phyloP scores from a whole-genome alignment of 2,329 filamentous ascomycete genomes.

The Fusarium pseudonygamai region DNA sequence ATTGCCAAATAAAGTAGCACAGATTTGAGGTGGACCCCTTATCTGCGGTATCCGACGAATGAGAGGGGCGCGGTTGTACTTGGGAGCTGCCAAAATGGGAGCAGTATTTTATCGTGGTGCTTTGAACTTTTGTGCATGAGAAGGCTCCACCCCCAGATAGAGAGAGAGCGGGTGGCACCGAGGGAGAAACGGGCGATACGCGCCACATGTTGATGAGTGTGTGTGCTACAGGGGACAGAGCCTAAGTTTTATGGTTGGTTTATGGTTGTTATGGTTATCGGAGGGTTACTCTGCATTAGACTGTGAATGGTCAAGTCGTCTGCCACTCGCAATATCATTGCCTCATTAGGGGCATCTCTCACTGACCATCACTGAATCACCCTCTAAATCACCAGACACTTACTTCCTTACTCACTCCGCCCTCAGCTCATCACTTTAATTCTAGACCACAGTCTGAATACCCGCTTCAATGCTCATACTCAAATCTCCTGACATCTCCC shows the following conservation, averaged over 20 bases:
- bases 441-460: not conserved
- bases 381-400: not conserved
- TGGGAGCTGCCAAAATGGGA: conserved; percentile 27
- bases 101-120: not conserved
- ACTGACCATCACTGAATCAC: not conserved
- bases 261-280: not conserved
- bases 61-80: not conserved
- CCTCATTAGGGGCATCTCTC: not conserved
- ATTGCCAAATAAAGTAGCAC: not conserved
- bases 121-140: conserved; percentile 24
- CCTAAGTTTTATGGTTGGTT: not conserved
- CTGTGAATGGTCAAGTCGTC: not conserved
- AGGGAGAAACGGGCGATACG: conserved; percentile 15
- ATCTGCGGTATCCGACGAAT: not conserved
- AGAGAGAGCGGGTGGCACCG: conserved; percentile 30
- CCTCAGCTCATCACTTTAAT: no score
- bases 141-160: conserved; percentile 29
- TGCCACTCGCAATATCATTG: not conserved
- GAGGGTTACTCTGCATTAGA: conserved; percentile 5
- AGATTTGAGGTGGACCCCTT: conserved; percentile 9
- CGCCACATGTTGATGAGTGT: not conserved
- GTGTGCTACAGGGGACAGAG: not conserved
- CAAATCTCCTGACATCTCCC: not conserved
- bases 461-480: not conserved
- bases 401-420: no score